Evolutionary conservation across 202 grass and related monocot genomes (phyloP).

Genomic region (Hordeum pubiflorum): DNA sequence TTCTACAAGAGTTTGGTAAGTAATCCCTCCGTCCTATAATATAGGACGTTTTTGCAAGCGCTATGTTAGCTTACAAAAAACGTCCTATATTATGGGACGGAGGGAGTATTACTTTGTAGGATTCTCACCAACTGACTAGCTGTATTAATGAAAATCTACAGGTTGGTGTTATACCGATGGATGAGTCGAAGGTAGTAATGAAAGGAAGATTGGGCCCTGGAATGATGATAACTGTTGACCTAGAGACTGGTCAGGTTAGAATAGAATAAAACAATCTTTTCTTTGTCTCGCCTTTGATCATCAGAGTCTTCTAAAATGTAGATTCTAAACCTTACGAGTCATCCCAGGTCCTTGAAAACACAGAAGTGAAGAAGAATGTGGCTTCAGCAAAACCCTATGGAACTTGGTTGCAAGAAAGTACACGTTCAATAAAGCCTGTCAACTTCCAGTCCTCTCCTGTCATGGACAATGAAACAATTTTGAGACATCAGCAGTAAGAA

Average conservation of each 20-base stretch:
- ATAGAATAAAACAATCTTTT: background rate
- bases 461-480: slow-evolving; percentile 80
- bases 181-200: slow-evolving; percentile 92
- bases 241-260: slow-evolving; percentile 82
- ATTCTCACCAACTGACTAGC: slow-evolving; percentile 13
- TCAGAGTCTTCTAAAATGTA: slow-evolving; percentile 8
- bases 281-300: slow-evolving; percentile 3
- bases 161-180: slow-evolving; percentile 99
- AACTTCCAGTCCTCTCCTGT: slow-evolving; percentile 76
- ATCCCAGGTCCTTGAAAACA: slow-evolving; percentile 89
- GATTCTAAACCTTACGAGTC: slow-evolving; percentile 26
- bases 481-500: slow-evolving; percentile 97
- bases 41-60: too few relatives aligned
- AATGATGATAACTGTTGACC: slow-evolving; percentile 99
- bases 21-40: too few relatives aligned
- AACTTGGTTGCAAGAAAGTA: slow-evolving; percentile 74
- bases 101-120: slow-evolving; percentile 18
- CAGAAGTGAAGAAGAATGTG: slow-evolving; percentile 86
- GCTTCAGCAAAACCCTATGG: slow-evolving; percentile 69
- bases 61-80: too few relatives aligned
- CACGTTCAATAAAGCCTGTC: slow-evolving; percentile 76
- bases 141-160: slow-evolving; percentile 32
- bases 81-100: too few relatives aligned
- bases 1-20: background rate
- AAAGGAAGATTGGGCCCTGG: slow-evolving; percentile 97